Evolutionary conservation across 306 rosid genomes (phyloP), one percentile per base, ranked within the genome.

Genomic region (Prunus armeniaca): DNA sequence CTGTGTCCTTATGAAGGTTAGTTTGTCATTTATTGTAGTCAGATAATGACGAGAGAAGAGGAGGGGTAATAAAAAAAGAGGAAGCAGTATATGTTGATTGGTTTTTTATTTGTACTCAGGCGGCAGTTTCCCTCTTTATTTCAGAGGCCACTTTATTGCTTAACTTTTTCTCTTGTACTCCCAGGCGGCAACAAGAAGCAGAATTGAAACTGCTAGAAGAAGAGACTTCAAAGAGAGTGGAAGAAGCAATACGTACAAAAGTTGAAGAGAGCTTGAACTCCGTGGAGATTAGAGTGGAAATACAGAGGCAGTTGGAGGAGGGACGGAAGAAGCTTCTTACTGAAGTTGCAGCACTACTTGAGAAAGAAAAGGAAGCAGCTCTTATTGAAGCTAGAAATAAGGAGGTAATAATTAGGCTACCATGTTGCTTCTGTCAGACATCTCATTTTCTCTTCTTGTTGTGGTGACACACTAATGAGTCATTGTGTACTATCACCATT

Each of bases 291-390:
- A 82, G 73, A 79, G 41, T 82, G 58, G 97, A 91, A 79, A 76
- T 89, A 57, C 87, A 89, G 79, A 84, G 84, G 72, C 90, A 87
- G 45, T 67, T 92, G 46, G 98, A 92, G 80, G 96, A 89, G 73
- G 98, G 98, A 7, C 84, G 89, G 70, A 89, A 73, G 75, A 82
- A 82, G 80, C 85, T 91, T 78, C 72, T 86, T 67, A 85, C 85
- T 78, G 97, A 96, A 81, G 99, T 96, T 58, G 91, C 87, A 66
- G 81, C 72, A 73, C 97, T 84, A 82, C 96, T 96, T 67, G 93
- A 70, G 82, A 91, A 91, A 80, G 99, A 96, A 87, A 96, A 92
- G 87, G 85, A 96, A 86, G 90, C 89, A 67, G 91, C 97, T 62
- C 87, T 96, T 63, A 28, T 54, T 65, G 98, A 91, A 80, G 98